Conservation (phyloP, 805 yeast species). For the Ogataea nakhonphanomensis region DNA sequence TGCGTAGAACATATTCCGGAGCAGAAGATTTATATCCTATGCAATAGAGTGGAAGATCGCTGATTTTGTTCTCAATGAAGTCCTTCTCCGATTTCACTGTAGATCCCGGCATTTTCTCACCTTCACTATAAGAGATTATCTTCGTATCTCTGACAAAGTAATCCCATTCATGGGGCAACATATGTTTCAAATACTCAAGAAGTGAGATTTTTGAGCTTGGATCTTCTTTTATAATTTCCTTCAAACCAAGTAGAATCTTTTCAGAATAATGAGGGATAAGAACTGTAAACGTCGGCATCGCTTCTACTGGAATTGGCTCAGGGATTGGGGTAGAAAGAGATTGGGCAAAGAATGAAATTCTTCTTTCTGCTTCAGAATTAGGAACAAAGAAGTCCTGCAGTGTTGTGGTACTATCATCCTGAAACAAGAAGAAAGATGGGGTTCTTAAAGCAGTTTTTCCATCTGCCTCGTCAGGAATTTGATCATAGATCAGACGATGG, state of each 20-base stretch:
- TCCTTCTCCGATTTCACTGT: conserved; percentile 36
- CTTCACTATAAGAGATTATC: conserved; percentile 55
- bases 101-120: conserved; percentile 27
- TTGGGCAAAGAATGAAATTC: conserved; percentile 53
- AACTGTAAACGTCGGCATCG: conserved; percentile 51
- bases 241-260: conserved; percentile 41
- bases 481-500: conserved; percentile 32
- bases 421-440: conserved; percentile 46
- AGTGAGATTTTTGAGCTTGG: conserved; percentile 49
- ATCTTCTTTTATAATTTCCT: conserved; percentile 46
- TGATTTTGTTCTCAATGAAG: conserved; percentile 40
- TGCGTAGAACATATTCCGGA: conserved; percentile 61
- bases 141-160: conserved; percentile 76
- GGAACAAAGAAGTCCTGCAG: conserved; percentile 40
- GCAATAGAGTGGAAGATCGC: conserved; percentile 67
- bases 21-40: conserved; percentile 69
- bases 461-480: conserved; percentile 51
- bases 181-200: conserved; percentile 72
- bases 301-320: conserved; percentile 44
- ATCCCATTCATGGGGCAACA: conserved; percentile 77
- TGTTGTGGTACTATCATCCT: conserved; percentile 43
- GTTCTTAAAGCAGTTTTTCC: conserved; percentile 32
- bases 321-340: conserved; percentile 47
- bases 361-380: conserved; percentile 48
- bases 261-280: conserved; percentile 52